Conservation (phyloP, 176 grass and related monocot species). For the Chrysopogon serrulatus region DNA sequence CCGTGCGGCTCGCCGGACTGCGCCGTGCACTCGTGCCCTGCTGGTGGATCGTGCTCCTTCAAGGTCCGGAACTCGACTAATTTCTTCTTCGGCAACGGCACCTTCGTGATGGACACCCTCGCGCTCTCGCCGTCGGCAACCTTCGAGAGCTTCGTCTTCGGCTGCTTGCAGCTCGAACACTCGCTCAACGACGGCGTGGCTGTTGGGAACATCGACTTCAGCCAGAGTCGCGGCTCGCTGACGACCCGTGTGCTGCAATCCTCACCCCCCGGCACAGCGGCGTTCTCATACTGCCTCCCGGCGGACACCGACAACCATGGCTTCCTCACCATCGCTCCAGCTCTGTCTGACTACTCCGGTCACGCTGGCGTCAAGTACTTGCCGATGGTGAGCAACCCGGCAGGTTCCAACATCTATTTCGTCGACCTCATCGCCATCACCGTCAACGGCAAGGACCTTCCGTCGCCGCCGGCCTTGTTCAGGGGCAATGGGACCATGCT, state of each 20-base stretch:
- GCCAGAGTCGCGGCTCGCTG: slow-evolving; percentile 44
- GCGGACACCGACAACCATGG: background rate
- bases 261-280: background rate
- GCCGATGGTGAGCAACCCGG: background rate
- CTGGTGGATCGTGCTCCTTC: slow-evolving; percentile 10
- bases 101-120: slow-evolving; percentile 37
- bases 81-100: slow-evolving; percentile 15
- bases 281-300: slow-evolving; percentile 75
- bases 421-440: slow-evolving; percentile 20
- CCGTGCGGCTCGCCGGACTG: slow-evolving; percentile 45
- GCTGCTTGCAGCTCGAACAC: background rate
- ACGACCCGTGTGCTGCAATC: background rate
- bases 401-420: background rate
- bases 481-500: slow-evolving; percentile 19
- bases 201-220: slow-evolving; percentile 45
- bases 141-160: background rate
- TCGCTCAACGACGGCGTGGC: background rate
- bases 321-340: slow-evolving; percentile 37
- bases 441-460: slow-evolving; percentile 13
- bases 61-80: slow-evolving; percentile 25
- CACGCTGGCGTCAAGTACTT: slow-evolving; percentile 3
- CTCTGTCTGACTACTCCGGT: background rate
- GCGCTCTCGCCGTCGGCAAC: background rate
- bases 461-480: slow-evolving; percentile 2
- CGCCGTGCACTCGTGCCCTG: background rate